Conservation (phyloP, 2,329 filamentous ascomycete species). For the Colletotrichum simmondsii region DNA sequence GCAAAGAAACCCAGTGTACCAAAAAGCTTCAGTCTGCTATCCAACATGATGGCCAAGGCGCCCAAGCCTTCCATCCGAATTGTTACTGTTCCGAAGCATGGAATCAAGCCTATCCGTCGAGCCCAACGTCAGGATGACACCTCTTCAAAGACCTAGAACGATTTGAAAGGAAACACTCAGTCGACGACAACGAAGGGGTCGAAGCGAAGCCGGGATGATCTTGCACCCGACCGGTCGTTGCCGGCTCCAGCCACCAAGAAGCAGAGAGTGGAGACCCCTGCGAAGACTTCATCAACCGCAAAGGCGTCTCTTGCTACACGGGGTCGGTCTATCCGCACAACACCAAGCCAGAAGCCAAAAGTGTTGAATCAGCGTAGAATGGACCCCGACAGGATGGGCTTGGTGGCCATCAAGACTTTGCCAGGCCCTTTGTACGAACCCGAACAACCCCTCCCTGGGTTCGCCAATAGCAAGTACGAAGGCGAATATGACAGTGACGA, state of each 20-base stretch:
- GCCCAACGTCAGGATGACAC: conserved; percentile 3
- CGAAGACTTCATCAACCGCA: background rate
- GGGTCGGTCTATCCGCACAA: background rate
- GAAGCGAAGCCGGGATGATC: background rate
- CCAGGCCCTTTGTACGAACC: conserved; percentile 12
- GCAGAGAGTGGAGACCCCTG: background rate
- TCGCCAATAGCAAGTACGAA: conserved; percentile 1
- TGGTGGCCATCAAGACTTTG: conserved; percentile 15
- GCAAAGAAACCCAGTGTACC: background rate
- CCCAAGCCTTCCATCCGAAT: conserved; percentile 5
- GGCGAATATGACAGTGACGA: background rate
- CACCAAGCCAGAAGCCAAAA: conserved; percentile 2
- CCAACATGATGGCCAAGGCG: conserved; percentile 14
- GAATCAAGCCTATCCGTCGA: background rate
- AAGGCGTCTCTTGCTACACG: background rate
- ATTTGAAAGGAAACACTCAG: background rate
- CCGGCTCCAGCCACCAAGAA: background rate
- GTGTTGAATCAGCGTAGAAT: conserved; percentile 21
- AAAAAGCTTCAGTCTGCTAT: background rate
- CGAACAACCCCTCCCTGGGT: background rate
- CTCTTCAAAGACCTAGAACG: conserved; percentile 20
- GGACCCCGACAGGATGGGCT: conserved; percentile 7
- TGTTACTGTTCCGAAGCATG: background rate
- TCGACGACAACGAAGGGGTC: background rate
- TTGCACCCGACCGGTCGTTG: background rate